Evolutionary conservation across 2,329 filamentous ascomycete genomes (phyloP).

Genomic region (Alternaria triticimaculans): DNA sequence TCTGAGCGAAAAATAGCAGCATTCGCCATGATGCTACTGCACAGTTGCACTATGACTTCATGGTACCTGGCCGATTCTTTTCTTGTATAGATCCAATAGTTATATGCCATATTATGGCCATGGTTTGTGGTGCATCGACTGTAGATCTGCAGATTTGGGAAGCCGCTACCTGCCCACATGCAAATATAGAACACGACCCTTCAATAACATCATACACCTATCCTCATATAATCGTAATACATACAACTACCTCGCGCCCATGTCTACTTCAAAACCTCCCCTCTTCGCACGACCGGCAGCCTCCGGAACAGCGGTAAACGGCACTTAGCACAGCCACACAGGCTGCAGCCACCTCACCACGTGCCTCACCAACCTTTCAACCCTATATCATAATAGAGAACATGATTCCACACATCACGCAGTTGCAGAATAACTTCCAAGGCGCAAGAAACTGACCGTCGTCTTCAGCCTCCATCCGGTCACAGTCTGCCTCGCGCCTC

Average conservation of each 20-base stretch:
- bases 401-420: background rate
- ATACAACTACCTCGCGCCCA: background rate
- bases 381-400: background rate
- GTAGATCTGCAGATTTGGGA: background rate
- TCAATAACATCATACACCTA: background rate
- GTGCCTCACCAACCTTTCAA: background rate
- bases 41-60: background rate
- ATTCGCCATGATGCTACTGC: background rate
- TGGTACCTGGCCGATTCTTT: background rate
- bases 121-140: background rate
- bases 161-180: background rate
- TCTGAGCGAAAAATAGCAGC: background rate
- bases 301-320: conserved; percentile 18
- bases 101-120: background rate
- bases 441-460: background rate
- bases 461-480: background rate
- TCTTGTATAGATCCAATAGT: background rate
- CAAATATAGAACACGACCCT: background rate
- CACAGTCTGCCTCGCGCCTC: background rate
- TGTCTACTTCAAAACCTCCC: background rate
- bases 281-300: background rate
- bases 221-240: background rate
- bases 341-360: conserved; percentile 1
- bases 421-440: no score
- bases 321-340: conserved; percentile 1